These are phyloP conservation scores for Cladobotryum mycophilum DNA, from an alignment of 2,329 filamentous ascomycete genomes.

Conservation along the genomic window DNA sequence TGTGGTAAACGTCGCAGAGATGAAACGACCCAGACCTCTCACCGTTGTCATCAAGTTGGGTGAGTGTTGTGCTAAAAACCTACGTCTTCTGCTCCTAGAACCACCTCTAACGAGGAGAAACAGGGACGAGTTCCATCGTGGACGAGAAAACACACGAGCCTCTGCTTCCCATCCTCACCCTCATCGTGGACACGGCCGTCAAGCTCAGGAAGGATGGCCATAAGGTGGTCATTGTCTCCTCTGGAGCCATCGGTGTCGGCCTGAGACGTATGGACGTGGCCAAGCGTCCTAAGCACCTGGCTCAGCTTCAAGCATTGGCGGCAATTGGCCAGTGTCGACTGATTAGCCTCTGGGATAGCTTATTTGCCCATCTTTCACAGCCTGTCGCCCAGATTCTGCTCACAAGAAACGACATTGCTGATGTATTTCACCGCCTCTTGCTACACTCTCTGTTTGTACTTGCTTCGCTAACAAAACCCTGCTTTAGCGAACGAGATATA, in stretches of 20 bases:
- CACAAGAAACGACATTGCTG: constrained; percentile 92
- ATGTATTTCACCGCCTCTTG: constrained; percentile 48
- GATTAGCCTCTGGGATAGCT: constrained; percentile 90
- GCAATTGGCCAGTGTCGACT: constrained; percentile 94
- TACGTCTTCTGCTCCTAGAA: not conserved
- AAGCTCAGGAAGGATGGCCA: constrained; percentile 86
- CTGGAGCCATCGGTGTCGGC: constrained; percentile 91
- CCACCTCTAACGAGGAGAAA: not conserved
- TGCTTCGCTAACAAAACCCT: not conserved
- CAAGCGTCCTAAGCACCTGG: constrained; percentile 81
- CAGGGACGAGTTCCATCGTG: constrained; percentile 98
- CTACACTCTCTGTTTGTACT: no score
- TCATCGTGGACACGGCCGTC: constrained; percentile 91
- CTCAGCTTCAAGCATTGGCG: constrained; percentile 81
- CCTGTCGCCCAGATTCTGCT: constrained; percentile 92
- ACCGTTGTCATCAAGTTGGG: constrained; percentile 80
- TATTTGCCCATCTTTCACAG: constrained; percentile 82
- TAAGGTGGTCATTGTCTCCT: constrained; percentile 91
- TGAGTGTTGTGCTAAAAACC: constrained; percentile 35
- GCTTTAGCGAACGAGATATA: constrained; percentile 56
- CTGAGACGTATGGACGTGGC: constrained; percentile 84
- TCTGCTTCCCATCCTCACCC: constrained; percentile 78
- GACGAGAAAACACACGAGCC: constrained; percentile 94
- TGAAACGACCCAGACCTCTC: constrained; percentile 53
- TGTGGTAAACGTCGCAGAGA: constrained; percentile 37